These are phyloP conservation scores for Daedaleopsis sinensis DNA, from an alignment of 768 basidiomycete genomes.

Conservation along the genomic window DNA sequence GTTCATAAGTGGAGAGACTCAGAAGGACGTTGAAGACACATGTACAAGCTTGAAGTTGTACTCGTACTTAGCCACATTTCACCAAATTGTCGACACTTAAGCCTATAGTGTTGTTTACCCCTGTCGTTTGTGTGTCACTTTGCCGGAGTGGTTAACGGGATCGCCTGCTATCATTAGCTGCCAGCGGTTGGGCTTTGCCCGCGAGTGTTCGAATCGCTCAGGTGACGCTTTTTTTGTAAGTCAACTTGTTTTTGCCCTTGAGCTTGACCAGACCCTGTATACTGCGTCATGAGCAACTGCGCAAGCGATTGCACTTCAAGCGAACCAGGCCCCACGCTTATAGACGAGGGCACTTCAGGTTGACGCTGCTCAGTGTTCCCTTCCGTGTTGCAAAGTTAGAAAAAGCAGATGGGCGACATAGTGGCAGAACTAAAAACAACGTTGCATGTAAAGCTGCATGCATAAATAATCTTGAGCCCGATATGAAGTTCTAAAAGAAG, in stretches of 20 bases:
- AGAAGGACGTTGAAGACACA: background rate
- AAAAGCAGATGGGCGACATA: conserved; percentile 1
- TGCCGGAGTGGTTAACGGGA: conserved; percentile 91
- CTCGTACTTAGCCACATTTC: background rate
- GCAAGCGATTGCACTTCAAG: no score
- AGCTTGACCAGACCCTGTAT: background rate
- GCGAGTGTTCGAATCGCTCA: conserved; percentile 66
- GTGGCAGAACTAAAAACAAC: background rate
- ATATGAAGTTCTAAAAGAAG: background rate
- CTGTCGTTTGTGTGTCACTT: conserved; percentile 78
- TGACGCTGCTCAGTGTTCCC: conserved; percentile 7
- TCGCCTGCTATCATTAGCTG: conserved; percentile 43
- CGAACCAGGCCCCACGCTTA: conserved; percentile 12
- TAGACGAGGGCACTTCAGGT: conserved; percentile 14
- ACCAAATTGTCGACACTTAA: no score
- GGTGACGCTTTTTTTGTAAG: conserved; percentile 49
- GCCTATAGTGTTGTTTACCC: no score
- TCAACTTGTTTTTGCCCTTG: no score
- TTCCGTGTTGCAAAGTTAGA: conserved; percentile 7
- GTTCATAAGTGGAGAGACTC: background rate
- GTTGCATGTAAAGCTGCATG: background rate
- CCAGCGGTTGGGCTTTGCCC: conserved; percentile 62
- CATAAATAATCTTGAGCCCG: background rate
- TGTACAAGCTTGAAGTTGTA: conserved; percentile 4
- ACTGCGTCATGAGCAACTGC: background rate